Evolutionary conservation across 306 rosid species (phyloP), one percentile per base, ranked within the genome.

Genomic region (Castanospermum australe): DNA sequence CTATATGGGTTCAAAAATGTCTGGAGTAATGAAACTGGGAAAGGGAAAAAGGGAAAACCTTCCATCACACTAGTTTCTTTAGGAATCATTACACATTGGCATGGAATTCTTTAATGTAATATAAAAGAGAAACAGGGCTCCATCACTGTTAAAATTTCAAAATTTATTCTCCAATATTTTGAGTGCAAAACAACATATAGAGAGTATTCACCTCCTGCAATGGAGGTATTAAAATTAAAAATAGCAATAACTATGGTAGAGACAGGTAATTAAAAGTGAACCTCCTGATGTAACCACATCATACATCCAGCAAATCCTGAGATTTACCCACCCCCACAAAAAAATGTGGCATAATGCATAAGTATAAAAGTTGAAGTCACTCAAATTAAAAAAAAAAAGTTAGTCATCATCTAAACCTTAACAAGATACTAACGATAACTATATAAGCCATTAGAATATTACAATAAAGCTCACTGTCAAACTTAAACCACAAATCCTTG

Each of bases 301-400:
- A 70, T 62, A 82, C 50, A 70, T 77, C 69, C 79, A 63, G 69
- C 33, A 75, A 61, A 68, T 36, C 41, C 39, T 75, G 36, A 33
- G 48, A 68, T 28, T 65, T 61, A 45, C 20, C 51, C 4, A 13
- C n/a, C 62, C 70, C 50, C 52, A 52, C 3, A 5, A 2, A 57
- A 66, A 73, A 15, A 61, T 32, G 21, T 11, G 1, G 10, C 39
- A 24, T 62, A 38, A 45, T 0, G 10, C 39, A 24, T 62, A 38
- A 45, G 55, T 36, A 55, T 60, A 54, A 50, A 36, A 76, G 78
- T 38, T 68, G 59, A 48, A 60, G 48, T 67, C 44, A 28, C 35
- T 36, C 1, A 5, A 55, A 21, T 5, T 55, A 3, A 57, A 61
- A 39, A 48, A 22, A 67, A 39, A 67, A n/a, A n/a, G n/a, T 1